Evolutionary conservation across 192 early-diverging fungal species (phyloP).

Genomic region (Mortierella hygrophila): DNA sequence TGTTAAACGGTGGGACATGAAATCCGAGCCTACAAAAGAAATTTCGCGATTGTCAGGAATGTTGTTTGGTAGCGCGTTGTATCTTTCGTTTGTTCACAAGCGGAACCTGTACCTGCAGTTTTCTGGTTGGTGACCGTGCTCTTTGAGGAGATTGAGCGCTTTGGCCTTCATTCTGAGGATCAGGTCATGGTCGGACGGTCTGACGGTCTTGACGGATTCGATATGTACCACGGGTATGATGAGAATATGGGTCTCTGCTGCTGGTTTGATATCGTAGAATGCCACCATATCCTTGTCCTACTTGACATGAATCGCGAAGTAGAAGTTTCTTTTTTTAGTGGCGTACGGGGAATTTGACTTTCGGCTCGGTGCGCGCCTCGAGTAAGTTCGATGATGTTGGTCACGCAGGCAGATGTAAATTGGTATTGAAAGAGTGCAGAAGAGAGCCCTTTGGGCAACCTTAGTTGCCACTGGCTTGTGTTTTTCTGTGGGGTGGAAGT

Average conservation of each 20-base stretch:
- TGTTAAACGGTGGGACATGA: conserved; percentile 79
- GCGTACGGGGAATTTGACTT: not conserved
- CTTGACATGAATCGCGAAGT: not conserved
- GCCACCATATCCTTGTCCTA: conserved; percentile 59
- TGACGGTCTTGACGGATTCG: conserved; percentile 55
- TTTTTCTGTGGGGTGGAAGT: conserved; percentile 8
- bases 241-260: conserved; percentile 57
- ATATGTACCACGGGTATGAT: conserved; percentile 58
- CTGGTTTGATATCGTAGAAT: conserved; percentile 60
- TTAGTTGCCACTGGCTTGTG: not conserved
- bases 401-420: not conserved
- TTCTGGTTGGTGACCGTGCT: conserved; percentile 18
- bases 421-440: not conserved
- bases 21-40: conserved; percentile 67
- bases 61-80: too few species aligned
- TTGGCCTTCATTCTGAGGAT: conserved; percentile 45
- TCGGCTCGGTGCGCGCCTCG: not conserved
- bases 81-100: too few species aligned
- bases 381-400: not conserved
- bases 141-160: conserved; percentile 41
- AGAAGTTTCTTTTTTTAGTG: not conserved
- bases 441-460: not conserved
- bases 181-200: conserved; percentile 22
- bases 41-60: not conserved
- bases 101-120: conserved; percentile 26